Conservation (phyloP, 768 basidiomycete species). For the Fistulinella prunicolor region DNA sequence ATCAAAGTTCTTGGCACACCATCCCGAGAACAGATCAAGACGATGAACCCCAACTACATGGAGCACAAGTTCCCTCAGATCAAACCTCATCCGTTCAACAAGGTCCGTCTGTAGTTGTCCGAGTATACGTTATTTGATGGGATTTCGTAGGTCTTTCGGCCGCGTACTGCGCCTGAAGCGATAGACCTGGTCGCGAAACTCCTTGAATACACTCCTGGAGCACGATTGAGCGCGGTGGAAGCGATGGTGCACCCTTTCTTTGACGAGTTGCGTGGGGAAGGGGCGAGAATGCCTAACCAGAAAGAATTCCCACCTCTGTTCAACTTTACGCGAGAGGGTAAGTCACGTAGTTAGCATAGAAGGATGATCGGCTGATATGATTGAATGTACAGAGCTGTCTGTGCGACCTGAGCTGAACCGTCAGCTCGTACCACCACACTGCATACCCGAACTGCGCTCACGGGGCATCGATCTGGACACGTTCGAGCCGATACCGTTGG, state of each 20-base stretch:
- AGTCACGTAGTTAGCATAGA: slow-evolving; percentile 29
- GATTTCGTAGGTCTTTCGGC: slow-evolving; percentile 85
- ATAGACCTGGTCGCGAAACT: slow-evolving; percentile 94
- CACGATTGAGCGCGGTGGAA: slow-evolving; percentile 84
- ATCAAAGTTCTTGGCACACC: slow-evolving; percentile 99
- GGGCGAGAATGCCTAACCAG: slow-evolving; percentile 93
- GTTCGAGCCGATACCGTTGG: slow-evolving; percentile 97
- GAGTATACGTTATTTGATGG: slow-evolving; percentile 12
- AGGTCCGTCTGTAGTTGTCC: slow-evolving; percentile 47
- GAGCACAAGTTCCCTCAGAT: slow-evolving; percentile 99
- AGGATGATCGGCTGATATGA: slow-evolving; percentile 1
- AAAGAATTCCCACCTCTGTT: slow-evolving; percentile 94
- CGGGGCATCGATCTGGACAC: slow-evolving; percentile 84
- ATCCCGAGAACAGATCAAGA: slow-evolving; percentile 99
- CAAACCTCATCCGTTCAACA: slow-evolving; percentile 98
- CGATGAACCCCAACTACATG: slow-evolving; percentile 99
- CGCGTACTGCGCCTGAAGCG: slow-evolving; percentile 92
- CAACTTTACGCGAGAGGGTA: slow-evolving; percentile 94
- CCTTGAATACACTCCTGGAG: slow-evolving; percentile 96
- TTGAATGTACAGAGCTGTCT: slow-evolving; percentile 71
- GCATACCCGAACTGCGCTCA: slow-evolving; percentile 83
- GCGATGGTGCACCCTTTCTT: slow-evolving; percentile 97
- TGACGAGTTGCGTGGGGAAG: slow-evolving; percentile 89
- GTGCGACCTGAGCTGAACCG: slow-evolving; percentile 93
- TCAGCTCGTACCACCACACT: slow-evolving; percentile 86